Conservation (phyloP, 2,329 filamentous ascomycete species). For the Epichloe gansuensis region DNA sequence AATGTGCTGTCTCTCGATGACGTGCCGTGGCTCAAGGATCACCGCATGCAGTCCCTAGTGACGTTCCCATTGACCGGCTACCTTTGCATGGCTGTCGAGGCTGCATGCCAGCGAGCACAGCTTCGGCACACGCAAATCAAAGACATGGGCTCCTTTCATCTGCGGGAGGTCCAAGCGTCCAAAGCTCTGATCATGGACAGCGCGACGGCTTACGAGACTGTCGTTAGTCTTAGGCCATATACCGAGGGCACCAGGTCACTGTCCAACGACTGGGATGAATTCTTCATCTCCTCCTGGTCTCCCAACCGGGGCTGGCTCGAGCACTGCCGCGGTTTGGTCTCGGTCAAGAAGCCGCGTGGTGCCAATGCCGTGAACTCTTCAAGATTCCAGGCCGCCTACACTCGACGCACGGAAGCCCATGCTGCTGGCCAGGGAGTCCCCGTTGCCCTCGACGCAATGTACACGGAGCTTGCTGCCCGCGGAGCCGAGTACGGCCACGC, state of each 20-base stretch:
- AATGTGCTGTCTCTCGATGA: slow-evolving; percentile 34
- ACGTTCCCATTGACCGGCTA: slow-evolving; percentile 44
- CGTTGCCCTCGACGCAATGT: slow-evolving; percentile 12
- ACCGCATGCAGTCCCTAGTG: slow-evolving; percentile 42
- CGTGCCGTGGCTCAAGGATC: slow-evolving; percentile 45
- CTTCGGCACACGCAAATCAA: slow-evolving; percentile 12
- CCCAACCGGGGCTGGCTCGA: slow-evolving; percentile 41
- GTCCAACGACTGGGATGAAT: slow-evolving; percentile 40
- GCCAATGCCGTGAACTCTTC: slow-evolving; percentile 12
- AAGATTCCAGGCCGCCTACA: not conserved
- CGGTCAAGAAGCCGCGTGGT: slow-evolving; percentile 14
- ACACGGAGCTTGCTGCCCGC: slow-evolving; percentile 12
- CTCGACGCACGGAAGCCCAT: not conserved
- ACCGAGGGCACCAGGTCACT: slow-evolving; percentile 17
- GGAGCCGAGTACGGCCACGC: slow-evolving; percentile 16
- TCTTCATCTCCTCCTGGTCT: slow-evolving; percentile 42
- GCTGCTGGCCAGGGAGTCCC: not conserved
- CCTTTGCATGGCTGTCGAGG: slow-evolving; percentile 38
- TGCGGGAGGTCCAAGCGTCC: slow-evolving; percentile 16
- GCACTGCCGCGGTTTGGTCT: slow-evolving; percentile 41
- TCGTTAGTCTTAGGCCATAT: slow-evolving; percentile 13
- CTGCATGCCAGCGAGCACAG: slow-evolving; percentile 23
- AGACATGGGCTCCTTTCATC: slow-evolving; percentile 10
- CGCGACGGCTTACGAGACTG: slow-evolving; percentile 13
- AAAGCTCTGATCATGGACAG: slow-evolving; percentile 17